A percentile compares a stretch with the other conserved stretches of the same genome.
Evolutionary conservation across 2,329 filamentous ascomycete genomes (phyloP).

Genomic region (Penicillium verrucosum): DNA sequence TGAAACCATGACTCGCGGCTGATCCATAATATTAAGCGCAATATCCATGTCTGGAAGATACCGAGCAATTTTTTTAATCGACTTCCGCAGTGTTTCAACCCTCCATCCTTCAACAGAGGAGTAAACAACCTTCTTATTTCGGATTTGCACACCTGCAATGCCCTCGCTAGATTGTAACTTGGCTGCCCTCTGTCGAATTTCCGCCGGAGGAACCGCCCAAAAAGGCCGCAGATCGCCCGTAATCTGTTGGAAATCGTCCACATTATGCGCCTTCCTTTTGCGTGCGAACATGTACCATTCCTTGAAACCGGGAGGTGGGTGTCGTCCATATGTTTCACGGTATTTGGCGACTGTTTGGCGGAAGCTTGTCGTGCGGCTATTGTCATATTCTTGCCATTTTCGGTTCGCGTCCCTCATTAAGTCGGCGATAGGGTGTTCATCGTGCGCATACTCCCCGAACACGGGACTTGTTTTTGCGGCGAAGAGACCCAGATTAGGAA

Average conservation of each 20-base stretch:
- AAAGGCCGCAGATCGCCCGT: slow-evolving; percentile 39
- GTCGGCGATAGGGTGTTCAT: slow-evolving; percentile 31
- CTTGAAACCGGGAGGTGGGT: slow-evolving; percentile 41
- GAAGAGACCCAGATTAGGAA: slow-evolving; percentile 5
- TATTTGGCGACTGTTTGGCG: slow-evolving; percentile 40
- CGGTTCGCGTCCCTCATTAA: slow-evolving; percentile 37
- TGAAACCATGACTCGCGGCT: slow-evolving; percentile 60
- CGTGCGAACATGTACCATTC: slow-evolving; percentile 42
- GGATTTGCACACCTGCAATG: slow-evolving; percentile 34
- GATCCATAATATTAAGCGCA: slow-evolving; percentile 63
- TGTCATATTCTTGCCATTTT: slow-evolving; percentile 33
- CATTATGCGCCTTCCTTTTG: slow-evolving; percentile 34
- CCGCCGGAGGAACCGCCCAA: slow-evolving; percentile 35
- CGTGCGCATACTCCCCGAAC: slow-evolving; percentile 8
- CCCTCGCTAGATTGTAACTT: slow-evolving; percentile 31
- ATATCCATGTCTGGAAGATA: slow-evolving; percentile 64
- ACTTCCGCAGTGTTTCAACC: slow-evolving; percentile 39
- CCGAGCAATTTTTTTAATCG: slow-evolving; percentile 53
- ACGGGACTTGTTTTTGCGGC: slow-evolving; percentile 3
- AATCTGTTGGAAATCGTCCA: slow-evolving; percentile 41
- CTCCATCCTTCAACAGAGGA: slow-evolving; percentile 43
- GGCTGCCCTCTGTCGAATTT: slow-evolving; percentile 33
- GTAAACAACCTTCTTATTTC: slow-evolving; percentile 31
- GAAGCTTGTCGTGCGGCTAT: slow-evolving; percentile 35
- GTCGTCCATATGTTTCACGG: slow-evolving; percentile 36